Base-by-base conservation (phyloP, 2,329 filamentous ascomycete species). In the Fusarium sp. region DNA sequence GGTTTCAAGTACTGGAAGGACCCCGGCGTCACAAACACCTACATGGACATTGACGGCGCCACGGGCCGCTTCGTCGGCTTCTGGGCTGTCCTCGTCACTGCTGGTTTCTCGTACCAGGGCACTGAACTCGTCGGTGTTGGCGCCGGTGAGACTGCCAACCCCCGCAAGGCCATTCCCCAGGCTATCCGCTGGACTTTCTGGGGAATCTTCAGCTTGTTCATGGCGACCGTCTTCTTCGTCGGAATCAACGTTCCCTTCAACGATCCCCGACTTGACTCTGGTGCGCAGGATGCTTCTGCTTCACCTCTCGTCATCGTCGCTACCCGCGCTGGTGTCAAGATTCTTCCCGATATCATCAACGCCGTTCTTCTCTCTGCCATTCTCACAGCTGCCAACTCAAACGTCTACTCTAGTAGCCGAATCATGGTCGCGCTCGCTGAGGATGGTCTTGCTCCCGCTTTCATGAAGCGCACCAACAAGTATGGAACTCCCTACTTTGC, bases 181-280 rank as follows among this genome's bases (percentile, higher is more conserved):
- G 93, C 93, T 30, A 93, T 95, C 78, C 89, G 89, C 58, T 92
- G 90, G 83, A 93, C 93, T 0, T 95, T 93, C 81, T 93, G 90
- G 87, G 89, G 92, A 63, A 93, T 95, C 73, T 87, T 94, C 58
- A 84, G 87, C 72, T 88, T 95, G 74, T 95, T 93, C 81, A 84
- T 91, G 57, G 82, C 86, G 57, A 89, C 87, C 63, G 85, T 91
- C 77, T 92, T 93, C 84, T 92, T 94, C 81, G 88, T 94, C 75
- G 92, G 92, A 58, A 87, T 95, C 77, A 84, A 93, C 59, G 88
- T 95, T 10, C 91, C 92, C 4, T 93, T 87, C 68, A 84, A 89
- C 79, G 88, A 91, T 74, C 68, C 83, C 2, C 81, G 82, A 15
- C 87, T 94, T 26, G 81, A 87, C 34, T 87, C 83, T 67, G 83